Evolutionary conservation across 306 rosid species (phyloP).

Genomic region (Styphnolobium japonicum): DNA sequence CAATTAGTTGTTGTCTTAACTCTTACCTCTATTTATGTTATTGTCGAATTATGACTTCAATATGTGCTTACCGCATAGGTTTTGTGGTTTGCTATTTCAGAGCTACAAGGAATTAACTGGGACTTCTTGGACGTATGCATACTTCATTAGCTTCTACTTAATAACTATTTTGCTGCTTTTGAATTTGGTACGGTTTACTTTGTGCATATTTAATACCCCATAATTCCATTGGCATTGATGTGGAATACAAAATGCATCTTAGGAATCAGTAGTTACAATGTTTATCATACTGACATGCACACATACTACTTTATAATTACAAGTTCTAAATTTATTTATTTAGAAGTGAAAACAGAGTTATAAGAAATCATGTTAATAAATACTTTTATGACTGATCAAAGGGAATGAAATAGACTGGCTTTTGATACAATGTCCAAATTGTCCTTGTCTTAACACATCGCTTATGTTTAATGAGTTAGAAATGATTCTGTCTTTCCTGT

Average conservation of each 20-base stretch:
- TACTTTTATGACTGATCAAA: not conserved
- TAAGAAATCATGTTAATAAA: slow-evolving; percentile 8
- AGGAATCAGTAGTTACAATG: not conserved
- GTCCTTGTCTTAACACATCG: not conserved
- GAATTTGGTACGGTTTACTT: slow-evolving; percentile 67
- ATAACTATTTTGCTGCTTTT: slow-evolving; percentile 78
- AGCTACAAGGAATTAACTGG: slow-evolving; percentile 84
- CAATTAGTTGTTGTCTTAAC: slow-evolving; percentile 5
- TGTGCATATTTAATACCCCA: not conserved
- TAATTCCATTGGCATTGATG: not conserved
- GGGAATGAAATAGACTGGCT: slow-evolving; percentile 2
- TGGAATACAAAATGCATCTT: not conserved
- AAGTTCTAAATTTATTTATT: slow-evolving; percentile 4
- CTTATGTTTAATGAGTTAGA: slow-evolving; percentile 7
- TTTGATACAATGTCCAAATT: slow-evolving; percentile 3
- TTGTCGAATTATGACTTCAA: slow-evolving; percentile 4
- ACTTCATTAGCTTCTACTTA: slow-evolving; percentile 89
- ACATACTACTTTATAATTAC: not conserved
- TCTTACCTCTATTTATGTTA: not conserved
- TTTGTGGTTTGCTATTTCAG: slow-evolving; percentile 54
- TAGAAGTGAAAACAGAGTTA: not conserved
- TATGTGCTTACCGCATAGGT: slow-evolving; percentile 2
- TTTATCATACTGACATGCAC: not conserved
- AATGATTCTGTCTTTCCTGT: slow-evolving; percentile 19
- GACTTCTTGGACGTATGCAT: slow-evolving; percentile 63